Percentiles rank a stretch among this genome's conserved stretches.
Evolutionary conservation across 371 early-diverging fungal species (phyloP).

Genomic region (Rhizopus microsporus): DNA sequence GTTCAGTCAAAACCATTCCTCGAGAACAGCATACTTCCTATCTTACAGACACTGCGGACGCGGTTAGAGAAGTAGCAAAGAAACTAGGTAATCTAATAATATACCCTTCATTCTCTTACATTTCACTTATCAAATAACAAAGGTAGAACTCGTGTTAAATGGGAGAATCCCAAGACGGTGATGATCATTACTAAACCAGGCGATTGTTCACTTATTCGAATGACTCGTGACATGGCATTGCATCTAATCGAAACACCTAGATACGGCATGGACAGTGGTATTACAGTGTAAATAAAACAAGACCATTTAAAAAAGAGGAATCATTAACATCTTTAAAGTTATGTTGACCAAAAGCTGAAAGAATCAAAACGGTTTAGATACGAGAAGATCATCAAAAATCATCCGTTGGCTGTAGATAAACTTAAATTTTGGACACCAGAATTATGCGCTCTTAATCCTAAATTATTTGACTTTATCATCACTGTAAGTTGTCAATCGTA

Average conservation of each 20-base stretch:
- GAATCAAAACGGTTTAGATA: conserved; percentile 60
- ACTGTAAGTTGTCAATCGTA: conserved; percentile 59
- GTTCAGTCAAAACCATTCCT: conserved; percentile 21
- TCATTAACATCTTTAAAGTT: conserved; percentile 32
- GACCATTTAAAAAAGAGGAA: too few species aligned
- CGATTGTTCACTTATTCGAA: conserved; percentile 71
- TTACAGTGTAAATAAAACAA: conserved; percentile 58
- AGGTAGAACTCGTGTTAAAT: conserved; percentile 51
- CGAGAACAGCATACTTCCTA: conserved; percentile 25
- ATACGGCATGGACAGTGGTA: conserved; percentile 47
- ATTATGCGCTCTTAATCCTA: conserved; percentile 66
- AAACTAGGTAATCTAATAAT: conserved; percentile 30
- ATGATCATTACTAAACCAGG: conserved; percentile 93
- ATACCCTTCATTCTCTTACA: not conserved
- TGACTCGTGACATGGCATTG: conserved; percentile 79
- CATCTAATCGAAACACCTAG: conserved; percentile 71
- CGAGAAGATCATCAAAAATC: conserved; percentile 33
- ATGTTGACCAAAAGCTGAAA: conserved; percentile 70
- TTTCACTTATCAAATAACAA: not conserved
- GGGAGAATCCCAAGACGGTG: conserved; percentile 71
- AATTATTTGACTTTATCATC: conserved; percentile 79
- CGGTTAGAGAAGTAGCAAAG: conserved; percentile 44
- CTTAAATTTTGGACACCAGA: conserved; percentile 82
- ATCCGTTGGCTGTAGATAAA: conserved; percentile 28
- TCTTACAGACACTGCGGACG: conserved; percentile 45